Base-by-base conservation (phyloP, 768 basidiomycete species). In the Tricholoma matsutake region DNA sequence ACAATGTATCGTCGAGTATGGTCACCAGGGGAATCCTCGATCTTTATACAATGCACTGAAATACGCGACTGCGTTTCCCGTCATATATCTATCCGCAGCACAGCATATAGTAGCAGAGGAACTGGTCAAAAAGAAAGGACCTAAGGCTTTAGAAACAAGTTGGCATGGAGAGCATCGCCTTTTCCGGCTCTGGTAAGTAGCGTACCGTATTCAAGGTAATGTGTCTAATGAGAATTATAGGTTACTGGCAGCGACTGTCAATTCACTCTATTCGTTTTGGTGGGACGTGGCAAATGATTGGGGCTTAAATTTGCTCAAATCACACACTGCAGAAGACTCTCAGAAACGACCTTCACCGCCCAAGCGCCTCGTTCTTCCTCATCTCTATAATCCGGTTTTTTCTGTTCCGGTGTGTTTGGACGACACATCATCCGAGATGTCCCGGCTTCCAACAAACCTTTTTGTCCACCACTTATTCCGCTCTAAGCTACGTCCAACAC, bases 211-310 rank as follows among this genome's bases (percentile, higher is more conserved):
- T 22, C 54, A 35, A 32, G 13, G 10, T 47, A 49, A 41, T 52
- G 6, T 39, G 32, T 64, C n/a, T 32, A 66, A 63, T 31, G 45
- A 31, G 43, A 20, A 39, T 6, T 18, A 8, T 59, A 96, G 94
- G 95, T 73, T 98, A 14, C 73, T 97, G 49, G 84, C 88, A 9
- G 95, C 93, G 22, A 81, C 84, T 35, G 72, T 96, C 68, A 98
- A 98, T 74, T 96, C 96, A 3, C 72, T 91, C 31, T 99, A 94
- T 74, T 96, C 95, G 2, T 98, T 96, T 73, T 99, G 94, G 92
- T 99, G 97, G 97, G 97, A 98, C 74, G 83, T 98, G 45, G 94
- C 93, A 53, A 92, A 96, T 72, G 97, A 99, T 71, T 99, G 96
- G 96, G 97, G 97, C 5, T 80, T 99, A 58, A 84, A 87, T 49